Evolutionary conservation across 768 basidiomycete species (phyloP), one percentile per base, ranked within the genome.

Genomic region (Trametes meyenii): DNA sequence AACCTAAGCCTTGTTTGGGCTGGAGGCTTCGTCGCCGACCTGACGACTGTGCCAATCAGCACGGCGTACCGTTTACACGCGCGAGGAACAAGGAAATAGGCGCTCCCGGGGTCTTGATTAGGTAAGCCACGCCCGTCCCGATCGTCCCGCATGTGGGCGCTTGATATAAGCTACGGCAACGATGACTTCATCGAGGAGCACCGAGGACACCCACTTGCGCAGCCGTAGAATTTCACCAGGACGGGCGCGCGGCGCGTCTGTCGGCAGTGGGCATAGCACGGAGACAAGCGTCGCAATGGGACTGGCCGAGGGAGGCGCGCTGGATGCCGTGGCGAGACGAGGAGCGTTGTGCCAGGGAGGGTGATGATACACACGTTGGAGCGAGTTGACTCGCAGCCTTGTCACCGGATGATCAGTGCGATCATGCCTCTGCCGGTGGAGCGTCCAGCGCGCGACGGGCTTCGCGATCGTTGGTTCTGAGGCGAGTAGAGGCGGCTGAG

Each of bases 341-440:
- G 42, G 39, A n/a, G 55, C 23, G n/a, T n/a, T 42, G 56, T 49
- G 46, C 43, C 46, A 48, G 38, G 19, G 35, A 42, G 56, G 48
- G 56, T 35, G 56, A 50, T 61, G 44, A 55, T 55, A 55, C 29
- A n/a, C 52, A 40, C 40, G 54, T 61, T 61, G 60, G 60, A 61
- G 60, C 60, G 40, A n/a, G 39, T 19, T 42, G 33, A 21, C 46
- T 55, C 40, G 54, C 46, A 55, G 45, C 26, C n/a, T 55, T 50
- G 60, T 61, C 54, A 55, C 54, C 49, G 54, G 60, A 55, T 50
- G 46, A 55, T 42, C 60, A 49, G 48, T n/a, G 13, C 48, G 48
- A 61, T 61, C 60, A 50, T 39, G 33, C 54, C n/a, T 50, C 46
- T 40, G 59, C 48, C 60, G 53, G 50, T 44, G 49, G 49, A 49